Evolutionary conservation across 495 filamentous ascomycete genomes (phyloP).

Genomic region (Tuber indicum): DNA sequence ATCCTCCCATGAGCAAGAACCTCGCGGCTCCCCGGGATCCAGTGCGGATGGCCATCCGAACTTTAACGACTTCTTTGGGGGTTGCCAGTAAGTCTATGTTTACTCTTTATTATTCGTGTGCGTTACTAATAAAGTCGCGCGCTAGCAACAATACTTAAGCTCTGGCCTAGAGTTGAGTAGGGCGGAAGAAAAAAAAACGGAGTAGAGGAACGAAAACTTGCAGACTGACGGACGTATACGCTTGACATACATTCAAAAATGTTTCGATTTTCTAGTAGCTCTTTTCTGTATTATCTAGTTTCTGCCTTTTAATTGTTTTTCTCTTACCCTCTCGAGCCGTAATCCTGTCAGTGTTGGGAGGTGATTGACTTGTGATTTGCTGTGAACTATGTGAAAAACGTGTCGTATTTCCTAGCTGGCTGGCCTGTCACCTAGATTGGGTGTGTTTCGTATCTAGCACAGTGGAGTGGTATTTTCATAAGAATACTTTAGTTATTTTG

Average conservation of each 20-base stretch:
- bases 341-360: background rate
- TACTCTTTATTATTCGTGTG: background rate
- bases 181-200: background rate
- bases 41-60: constrained; percentile 19
- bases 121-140: background rate
- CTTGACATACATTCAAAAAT: constrained; percentile 3
- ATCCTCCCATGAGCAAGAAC: constrained; percentile 12
- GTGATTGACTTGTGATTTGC: background rate
- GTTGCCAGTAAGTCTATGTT: constrained; percentile 11
- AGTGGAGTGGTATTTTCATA: background rate
- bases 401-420: background rate
- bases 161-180: background rate
- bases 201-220: background rate
- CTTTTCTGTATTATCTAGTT: constrained; percentile 4
- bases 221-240: constrained; percentile 5
- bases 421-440: background rate
- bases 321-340: background rate
- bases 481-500: background rate
- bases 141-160: background rate
- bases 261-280: background rate
- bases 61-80: constrained; percentile 31
- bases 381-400: background rate
- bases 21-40: constrained; percentile 5
- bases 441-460: background rate
- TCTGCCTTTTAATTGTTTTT: background rate